These are phyloP conservation scores for Candida neerlandica DNA, from an alignment of 1,139 yeast genomes.

Conservation along the genomic window DNA sequence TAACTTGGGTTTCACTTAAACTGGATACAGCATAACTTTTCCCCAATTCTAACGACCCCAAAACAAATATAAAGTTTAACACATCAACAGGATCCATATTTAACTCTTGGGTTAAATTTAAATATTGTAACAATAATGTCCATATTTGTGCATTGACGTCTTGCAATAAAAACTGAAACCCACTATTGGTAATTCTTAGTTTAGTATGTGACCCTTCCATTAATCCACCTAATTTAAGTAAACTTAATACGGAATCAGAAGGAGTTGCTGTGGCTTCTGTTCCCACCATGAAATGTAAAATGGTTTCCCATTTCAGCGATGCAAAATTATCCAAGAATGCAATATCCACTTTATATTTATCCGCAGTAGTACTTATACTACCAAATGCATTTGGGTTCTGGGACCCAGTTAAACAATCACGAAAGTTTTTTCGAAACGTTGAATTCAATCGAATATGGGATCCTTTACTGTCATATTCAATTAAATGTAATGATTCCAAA, in stretches of 20 bases:
- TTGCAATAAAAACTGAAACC: conserved; percentile 90
- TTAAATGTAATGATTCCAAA: conserved; percentile 71
- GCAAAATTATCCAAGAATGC: conserved; percentile 79
- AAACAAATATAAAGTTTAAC: conserved; percentile 85
- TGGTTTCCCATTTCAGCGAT: conserved; percentile 88
- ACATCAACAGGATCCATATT: conserved; percentile 98
- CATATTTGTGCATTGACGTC: conserved; percentile 94
- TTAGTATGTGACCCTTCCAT: conserved; percentile 64
- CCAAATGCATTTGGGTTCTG: conserved; percentile 52
- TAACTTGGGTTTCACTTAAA: conserved; percentile 77
- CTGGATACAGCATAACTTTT: conserved; percentile 76
- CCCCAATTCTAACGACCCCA: conserved; percentile 91
- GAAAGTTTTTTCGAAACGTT: conserved; percentile 72
- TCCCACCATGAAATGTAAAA: conserved; percentile 97
- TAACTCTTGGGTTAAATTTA: conserved; percentile 79
- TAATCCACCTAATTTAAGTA: conserved; percentile 74
- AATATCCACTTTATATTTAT: conserved; percentile 55
- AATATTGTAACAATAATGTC: conserved; percentile 85
- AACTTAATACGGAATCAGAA: conserved; percentile 64
- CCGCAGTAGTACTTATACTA: conserved; percentile 33
- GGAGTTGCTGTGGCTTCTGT: conserved; percentile 71
- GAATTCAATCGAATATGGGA: conserved; percentile 65
- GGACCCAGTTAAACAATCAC: conserved; percentile 85
- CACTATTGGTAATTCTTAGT: conserved; percentile 80
- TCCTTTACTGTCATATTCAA: conserved; percentile 64